These are phyloP conservation scores for Crassisporium funariophilum DNA, from an alignment of 768 basidiomycete species.

Conservation along the genomic window DNA sequence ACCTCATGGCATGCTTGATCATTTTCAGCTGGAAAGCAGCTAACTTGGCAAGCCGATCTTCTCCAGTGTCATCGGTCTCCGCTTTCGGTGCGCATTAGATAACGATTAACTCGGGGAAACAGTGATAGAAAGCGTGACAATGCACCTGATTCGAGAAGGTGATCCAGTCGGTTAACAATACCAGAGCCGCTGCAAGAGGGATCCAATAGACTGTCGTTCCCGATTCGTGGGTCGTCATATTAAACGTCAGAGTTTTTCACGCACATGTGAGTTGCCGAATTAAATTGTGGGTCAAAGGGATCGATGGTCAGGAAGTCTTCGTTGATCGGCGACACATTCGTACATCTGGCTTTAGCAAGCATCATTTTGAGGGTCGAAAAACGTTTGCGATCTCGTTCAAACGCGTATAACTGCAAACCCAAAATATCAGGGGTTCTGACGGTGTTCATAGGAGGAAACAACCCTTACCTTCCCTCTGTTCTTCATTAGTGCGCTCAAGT, in stretches of 20 bases:
- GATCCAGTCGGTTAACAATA: constrained; percentile 87
- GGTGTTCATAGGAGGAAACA: neutral
- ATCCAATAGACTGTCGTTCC: constrained; percentile 59
- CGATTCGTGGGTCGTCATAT: neutral
- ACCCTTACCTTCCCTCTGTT: constrained; percentile 73
- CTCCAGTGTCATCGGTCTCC: constrained; percentile 57
- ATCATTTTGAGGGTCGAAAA: constrained; percentile 84
- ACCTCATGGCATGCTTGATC: constrained; percentile 95
- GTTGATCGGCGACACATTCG: constrained; percentile 75
- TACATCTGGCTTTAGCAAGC: constrained; percentile 82
- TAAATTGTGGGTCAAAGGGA: constrained; percentile 64
- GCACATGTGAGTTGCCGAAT: constrained; percentile 84
- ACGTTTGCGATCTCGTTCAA: constrained; percentile 83
- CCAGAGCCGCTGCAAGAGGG: constrained; percentile 97
- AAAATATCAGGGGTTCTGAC: constrained; percentile 1
- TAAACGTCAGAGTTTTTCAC: constrained; percentile 24
- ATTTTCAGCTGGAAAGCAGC: constrained; percentile 88
- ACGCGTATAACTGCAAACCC: constrained; percentile 68
- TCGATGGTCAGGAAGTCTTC: constrained; percentile 84
- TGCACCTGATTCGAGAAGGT: constrained; percentile 76
- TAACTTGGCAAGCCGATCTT: constrained; percentile 79
- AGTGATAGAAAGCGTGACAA: constrained; percentile 5
- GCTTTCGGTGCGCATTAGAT: constrained; percentile 27
- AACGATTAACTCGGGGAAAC: constrained; percentile 3
- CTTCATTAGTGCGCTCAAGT: constrained; percentile 85